phyloP scores from a whole-genome alignment of 2,329 filamentous ascomycete genomes.

The Aspergillus awamori region DNA sequence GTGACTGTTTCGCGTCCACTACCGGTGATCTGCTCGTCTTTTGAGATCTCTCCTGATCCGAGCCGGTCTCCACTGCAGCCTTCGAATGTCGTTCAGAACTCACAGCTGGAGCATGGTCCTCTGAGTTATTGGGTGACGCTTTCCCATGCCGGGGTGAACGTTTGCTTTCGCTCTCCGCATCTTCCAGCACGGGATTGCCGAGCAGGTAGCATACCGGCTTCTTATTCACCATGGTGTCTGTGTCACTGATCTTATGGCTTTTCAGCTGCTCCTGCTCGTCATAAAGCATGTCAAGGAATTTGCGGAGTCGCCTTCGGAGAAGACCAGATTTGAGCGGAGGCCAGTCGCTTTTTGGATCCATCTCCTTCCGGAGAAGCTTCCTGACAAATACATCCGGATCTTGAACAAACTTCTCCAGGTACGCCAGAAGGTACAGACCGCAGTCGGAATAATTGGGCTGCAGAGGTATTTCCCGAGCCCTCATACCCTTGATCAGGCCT shows the following conservation, averaged over 20 bases:
- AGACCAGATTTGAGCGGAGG: conserved; percentile 56
- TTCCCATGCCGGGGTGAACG: background rate
- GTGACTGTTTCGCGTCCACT: background rate
- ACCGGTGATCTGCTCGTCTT: background rate
- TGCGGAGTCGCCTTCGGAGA: conserved; percentile 68
- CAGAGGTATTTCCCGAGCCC: conserved; percentile 72
- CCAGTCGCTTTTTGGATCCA: conserved; percentile 60
- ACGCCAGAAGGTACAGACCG: conserved; percentile 82
- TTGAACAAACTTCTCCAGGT: conserved; percentile 78
- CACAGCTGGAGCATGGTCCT: background rate
- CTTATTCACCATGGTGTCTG: conserved; percentile 35
- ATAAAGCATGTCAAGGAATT: conserved; percentile 66
- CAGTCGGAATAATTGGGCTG: conserved; percentile 89
- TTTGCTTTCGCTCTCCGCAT: background rate
- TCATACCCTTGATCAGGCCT: conserved; percentile 62
- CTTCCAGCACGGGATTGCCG: conserved; percentile 15
- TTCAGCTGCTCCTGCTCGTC: conserved; percentile 54
- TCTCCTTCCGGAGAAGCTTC: conserved; percentile 66
- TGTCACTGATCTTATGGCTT: conserved; percentile 41
- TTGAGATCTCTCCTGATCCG: background rate
- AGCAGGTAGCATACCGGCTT: conserved; percentile 38
- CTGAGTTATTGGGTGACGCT: background rate
- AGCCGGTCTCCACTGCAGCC: background rate
- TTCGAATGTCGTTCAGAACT: background rate
- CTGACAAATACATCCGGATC: conserved; percentile 71